A percentile compares a stretch with the other conserved stretches of the same genome.
These are phyloP conservation scores for Aegle marmelos DNA, from an alignment of 345 rosid species.

Conservation along the genomic window DNA sequence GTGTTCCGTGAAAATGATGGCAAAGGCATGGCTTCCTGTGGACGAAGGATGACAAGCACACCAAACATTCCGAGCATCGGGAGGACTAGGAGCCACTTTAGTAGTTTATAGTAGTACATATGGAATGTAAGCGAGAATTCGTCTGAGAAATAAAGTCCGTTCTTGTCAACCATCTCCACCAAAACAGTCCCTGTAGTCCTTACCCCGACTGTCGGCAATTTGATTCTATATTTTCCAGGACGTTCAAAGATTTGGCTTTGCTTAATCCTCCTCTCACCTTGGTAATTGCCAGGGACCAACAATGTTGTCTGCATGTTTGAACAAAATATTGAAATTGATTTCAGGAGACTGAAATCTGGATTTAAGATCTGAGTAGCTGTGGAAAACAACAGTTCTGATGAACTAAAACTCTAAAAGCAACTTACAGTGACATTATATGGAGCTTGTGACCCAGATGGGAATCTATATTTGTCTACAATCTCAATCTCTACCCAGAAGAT, in stretches of 20 bases:
- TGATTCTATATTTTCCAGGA: constrained; percentile 75
- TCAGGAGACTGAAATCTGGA: neutral
- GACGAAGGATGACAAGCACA: constrained; percentile 81
- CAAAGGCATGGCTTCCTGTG: constrained; percentile 86
- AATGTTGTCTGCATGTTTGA: constrained; percentile 62
- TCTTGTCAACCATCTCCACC: constrained; percentile 97
- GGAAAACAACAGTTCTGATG: neutral
- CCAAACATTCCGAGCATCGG: constrained; percentile 98
- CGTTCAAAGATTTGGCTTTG: constrained; percentile 59
- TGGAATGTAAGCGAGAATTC: constrained; percentile 97
- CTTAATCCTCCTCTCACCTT: constrained; percentile 78
- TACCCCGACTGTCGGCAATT: constrained; percentile 85
- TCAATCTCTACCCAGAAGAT: constrained; percentile 95
- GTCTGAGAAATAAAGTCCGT: constrained; percentile 87
- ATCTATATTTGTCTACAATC: constrained; percentile 80
- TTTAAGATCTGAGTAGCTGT: neutral
- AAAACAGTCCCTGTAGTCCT: constrained; percentile 90
- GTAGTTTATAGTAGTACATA: constrained; percentile 91
- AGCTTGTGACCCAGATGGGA: constrained; percentile 86
- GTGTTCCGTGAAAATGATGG: constrained; percentile 93
- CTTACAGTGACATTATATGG: constrained; percentile 96
- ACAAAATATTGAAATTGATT: neutral
- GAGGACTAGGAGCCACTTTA: constrained; percentile 94
- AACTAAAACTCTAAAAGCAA: constrained; percentile 12
- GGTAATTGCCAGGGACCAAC: constrained; percentile 94